phyloP scores from a whole-genome alignment of 164 flowering plant genomes.

The Magnolia kwangsiensis region DNA sequence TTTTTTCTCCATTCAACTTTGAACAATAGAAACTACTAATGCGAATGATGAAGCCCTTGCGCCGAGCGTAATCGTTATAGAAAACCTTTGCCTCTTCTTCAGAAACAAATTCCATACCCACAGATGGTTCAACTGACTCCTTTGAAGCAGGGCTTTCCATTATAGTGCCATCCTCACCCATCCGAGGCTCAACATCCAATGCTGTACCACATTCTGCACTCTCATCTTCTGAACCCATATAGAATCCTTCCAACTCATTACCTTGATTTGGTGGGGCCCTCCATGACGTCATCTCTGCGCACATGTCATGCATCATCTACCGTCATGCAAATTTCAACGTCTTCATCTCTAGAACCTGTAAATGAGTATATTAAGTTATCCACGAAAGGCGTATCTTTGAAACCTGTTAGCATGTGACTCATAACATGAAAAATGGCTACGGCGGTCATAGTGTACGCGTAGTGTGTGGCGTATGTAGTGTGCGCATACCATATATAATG shows the following conservation, averaged over 20 bases:
- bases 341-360: not conserved
- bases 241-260: not conserved
- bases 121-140: conserved; percentile 9
- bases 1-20: conserved; percentile 4
- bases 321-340: not conserved
- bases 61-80: conserved; percentile 11
- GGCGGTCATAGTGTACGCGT: no score
- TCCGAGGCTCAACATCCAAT: conserved; percentile 12
- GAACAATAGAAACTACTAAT: conserved; percentile 4
- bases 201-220: not conserved
- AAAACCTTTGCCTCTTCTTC: conserved; percentile 11
- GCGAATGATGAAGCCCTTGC: conserved; percentile 9
- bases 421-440: not conserved
- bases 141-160: not conserved
- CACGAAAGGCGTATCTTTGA: not conserved
- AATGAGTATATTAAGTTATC: not conserved
- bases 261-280: conserved; percentile 1
- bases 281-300: not conserved
- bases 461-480: no score
- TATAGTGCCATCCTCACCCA: not conserved
- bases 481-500: not conserved
- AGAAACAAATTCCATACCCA: conserved; percentile 12
- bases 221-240: conserved; percentile 2
- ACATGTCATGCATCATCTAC: not conserved
- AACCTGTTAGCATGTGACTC: not conserved